phyloP scores from a whole-genome alignment of 345 rosid genomes.

The Sapria himalayana region DNA sequence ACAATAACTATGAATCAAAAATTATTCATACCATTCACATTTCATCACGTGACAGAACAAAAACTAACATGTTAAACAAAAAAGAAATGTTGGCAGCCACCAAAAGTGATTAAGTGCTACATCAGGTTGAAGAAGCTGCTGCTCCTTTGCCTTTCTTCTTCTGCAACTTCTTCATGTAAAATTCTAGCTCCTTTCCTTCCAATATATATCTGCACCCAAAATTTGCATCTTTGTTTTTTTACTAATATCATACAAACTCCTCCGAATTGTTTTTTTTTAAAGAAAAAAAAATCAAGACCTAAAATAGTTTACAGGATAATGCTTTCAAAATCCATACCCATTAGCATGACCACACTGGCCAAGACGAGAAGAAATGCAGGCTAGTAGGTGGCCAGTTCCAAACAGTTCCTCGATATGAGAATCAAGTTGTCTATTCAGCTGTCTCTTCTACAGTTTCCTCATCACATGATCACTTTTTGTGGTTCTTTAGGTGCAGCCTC shows the following conservation, averaged over 20 bases:
- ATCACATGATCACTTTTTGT: slow-evolving; percentile 32
- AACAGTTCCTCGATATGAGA: slow-evolving; percentile 35
- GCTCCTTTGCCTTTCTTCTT: slow-evolving; percentile 80
- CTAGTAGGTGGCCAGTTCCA: slow-evolving; percentile 27
- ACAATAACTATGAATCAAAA: no score
- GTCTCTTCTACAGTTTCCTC: slow-evolving; percentile 31
- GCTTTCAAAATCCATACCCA: no score
- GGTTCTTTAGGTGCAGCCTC: slow-evolving; percentile 14
- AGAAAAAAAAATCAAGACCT: no score
- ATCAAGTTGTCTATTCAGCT: slow-evolving; percentile 23
- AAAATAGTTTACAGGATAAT: no score
- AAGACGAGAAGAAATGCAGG: slow-evolving; percentile 34
- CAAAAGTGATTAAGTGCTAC: no score
- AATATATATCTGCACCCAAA: slow-evolving; percentile 26
- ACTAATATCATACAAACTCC: no score
- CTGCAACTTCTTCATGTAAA: slow-evolving; percentile 66
- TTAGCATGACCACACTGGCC: slow-evolving; percentile 43
- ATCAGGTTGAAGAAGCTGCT: slow-evolving; percentile 41
- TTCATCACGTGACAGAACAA: no score
- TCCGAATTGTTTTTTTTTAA: no score
- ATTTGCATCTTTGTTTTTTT: no score
- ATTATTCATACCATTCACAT: no score
- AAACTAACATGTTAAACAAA: no score
- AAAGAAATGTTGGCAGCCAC: no score
- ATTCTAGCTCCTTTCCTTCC: slow-evolving; percentile 61